A percentile compares a stretch with the other conserved stretches of the same genome.
These are phyloP conservation scores for Cichorium intybus DNA, from an alignment of 140 eudicot genomes.

Conservation along the genomic window DNA sequence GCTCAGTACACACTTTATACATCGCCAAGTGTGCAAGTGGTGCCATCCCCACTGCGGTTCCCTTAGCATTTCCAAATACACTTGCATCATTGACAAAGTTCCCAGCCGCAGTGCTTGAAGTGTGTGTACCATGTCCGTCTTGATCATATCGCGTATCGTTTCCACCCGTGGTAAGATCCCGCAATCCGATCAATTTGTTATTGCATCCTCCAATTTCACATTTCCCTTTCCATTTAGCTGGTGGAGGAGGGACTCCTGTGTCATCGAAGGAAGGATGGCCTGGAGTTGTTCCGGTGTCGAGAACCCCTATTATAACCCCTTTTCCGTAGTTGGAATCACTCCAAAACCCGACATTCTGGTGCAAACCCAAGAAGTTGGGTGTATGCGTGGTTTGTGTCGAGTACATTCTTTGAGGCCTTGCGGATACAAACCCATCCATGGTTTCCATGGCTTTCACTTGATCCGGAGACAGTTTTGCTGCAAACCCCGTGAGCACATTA, in stretches of 20 bases:
- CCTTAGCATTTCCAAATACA: slow-evolving; percentile 40
- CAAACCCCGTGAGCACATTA: slow-evolving; percentile 49
- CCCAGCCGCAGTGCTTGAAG: slow-evolving; percentile 38
- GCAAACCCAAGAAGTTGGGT: slow-evolving; percentile 37
- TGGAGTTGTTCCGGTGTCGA: slow-evolving; percentile 36
- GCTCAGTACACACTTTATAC: slow-evolving; percentile 43
- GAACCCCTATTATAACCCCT: slow-evolving; percentile 34
- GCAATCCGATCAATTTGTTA: slow-evolving; percentile 60
- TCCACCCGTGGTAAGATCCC: slow-evolving; percentile 24
- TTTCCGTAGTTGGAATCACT: slow-evolving; percentile 30
- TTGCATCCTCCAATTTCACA: slow-evolving; percentile 45
- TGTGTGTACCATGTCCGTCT: slow-evolving; percentile 61
- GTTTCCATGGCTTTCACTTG: slow-evolving; percentile 37
- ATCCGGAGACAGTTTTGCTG: slow-evolving; percentile 39
- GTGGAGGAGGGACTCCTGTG: slow-evolving; percentile 35
- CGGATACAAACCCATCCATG: slow-evolving; percentile 30
- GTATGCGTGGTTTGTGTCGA: slow-evolving; percentile 30
- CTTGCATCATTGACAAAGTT: slow-evolving; percentile 41
- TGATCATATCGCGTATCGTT: slow-evolving; percentile 19
- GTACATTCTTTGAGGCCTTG: slow-evolving; percentile 30
- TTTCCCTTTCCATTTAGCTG: slow-evolving; percentile 44
- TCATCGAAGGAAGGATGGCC: slow-evolving; percentile 46
- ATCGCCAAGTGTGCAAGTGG: slow-evolving; percentile 65
- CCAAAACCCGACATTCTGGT: slow-evolving; percentile 36
- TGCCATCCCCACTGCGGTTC: slow-evolving; percentile 47